These are phyloP conservation scores for Thielaviopsis punctulata DNA, from an alignment of 2,329 filamentous ascomycete genomes.

Conservation along the genomic window DNA sequence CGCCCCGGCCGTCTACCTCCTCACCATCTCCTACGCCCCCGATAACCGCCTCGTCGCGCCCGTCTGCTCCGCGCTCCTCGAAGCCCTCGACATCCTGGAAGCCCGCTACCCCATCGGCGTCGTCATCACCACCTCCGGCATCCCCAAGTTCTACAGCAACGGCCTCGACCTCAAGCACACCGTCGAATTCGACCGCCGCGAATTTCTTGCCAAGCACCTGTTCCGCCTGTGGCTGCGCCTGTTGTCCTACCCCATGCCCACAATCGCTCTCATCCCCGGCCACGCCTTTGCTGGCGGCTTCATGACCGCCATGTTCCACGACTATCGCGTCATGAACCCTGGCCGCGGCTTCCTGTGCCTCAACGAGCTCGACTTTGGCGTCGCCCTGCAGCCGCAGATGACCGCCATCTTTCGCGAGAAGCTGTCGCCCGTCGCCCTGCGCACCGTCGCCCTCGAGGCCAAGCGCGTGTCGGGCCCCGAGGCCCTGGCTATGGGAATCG, in stretches of 20 bases:
- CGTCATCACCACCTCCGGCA: constrained; percentile 57
- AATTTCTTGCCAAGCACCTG: constrained; percentile 36
- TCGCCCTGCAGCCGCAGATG: constrained; percentile 59
- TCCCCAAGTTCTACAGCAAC: constrained; percentile 69
- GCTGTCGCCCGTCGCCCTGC: constrained; percentile 36
- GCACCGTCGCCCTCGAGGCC: constrained; percentile 56
- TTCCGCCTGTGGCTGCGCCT: constrained; percentile 8
- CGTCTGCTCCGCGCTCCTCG: constrained; percentile 49
- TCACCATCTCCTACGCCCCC: constrained; percentile 52
- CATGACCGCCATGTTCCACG: constrained; percentile 67
- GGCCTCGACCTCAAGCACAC: constrained; percentile 62
- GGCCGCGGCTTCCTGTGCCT: constrained; percentile 57
- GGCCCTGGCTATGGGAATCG: constrained; percentile 47
- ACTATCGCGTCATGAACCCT: constrained; percentile 64
- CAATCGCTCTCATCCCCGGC: constrained; percentile 60
- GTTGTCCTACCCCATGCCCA: constrained; percentile 56
- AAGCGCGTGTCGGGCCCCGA: constrained; percentile 45
- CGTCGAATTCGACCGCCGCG: constrained; percentile 36
- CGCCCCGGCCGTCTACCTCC: constrained; percentile 45
- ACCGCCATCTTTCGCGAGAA: constrained; percentile 58
- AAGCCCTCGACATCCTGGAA: constrained; percentile 61
- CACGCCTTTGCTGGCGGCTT: constrained; percentile 71
- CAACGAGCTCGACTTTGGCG: constrained; percentile 68
- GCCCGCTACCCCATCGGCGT: constrained; percentile 48
- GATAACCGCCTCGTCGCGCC: constrained; percentile 60